phyloP scores from a whole-genome alignment of 2,329 filamentous ascomycete genomes.

The Rhynchosporium secalis region DNA sequence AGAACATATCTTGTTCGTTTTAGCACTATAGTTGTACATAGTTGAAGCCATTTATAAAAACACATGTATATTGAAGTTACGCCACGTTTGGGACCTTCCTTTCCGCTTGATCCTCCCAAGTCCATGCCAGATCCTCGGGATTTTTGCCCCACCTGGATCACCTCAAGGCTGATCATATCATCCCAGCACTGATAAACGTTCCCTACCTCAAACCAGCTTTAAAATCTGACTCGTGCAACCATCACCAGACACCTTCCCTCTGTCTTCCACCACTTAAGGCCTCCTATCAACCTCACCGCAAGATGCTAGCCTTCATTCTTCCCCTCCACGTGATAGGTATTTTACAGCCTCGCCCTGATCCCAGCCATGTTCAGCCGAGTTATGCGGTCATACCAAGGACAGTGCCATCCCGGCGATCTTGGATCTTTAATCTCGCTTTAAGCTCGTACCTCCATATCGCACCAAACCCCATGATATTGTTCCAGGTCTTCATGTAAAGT shows the following conservation, averaged over 20 bases:
- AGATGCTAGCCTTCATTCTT: not conserved
- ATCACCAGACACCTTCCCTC: constrained; percentile 9
- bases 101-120: not conserved
- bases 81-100: not conserved
- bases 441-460: constrained; percentile 15
- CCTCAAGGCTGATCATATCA: constrained; percentile 13
- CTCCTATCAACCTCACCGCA: not conserved
- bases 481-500: constrained; percentile 3
- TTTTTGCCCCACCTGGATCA: not conserved
- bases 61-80: constrained; percentile 1
- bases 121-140: not conserved
- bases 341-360: constrained; percentile 17
- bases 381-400: constrained; percentile 18
- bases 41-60: constrained; percentile 14
- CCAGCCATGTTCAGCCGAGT: constrained; percentile 13
- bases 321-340: constrained; percentile 16
- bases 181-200: constrained; percentile 4
- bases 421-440: constrained; percentile 19
- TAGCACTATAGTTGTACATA: constrained; percentile 20
- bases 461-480: constrained; percentile 12
- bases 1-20: constrained; percentile 5
- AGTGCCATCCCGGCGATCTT: not conserved
- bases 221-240: not conserved
- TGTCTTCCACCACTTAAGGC: not conserved
- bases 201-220: not conserved